Base-by-base conservation (phyloP, 2,329 filamentous ascomycete genomes). In the Fusarium zealandicum region DNA sequence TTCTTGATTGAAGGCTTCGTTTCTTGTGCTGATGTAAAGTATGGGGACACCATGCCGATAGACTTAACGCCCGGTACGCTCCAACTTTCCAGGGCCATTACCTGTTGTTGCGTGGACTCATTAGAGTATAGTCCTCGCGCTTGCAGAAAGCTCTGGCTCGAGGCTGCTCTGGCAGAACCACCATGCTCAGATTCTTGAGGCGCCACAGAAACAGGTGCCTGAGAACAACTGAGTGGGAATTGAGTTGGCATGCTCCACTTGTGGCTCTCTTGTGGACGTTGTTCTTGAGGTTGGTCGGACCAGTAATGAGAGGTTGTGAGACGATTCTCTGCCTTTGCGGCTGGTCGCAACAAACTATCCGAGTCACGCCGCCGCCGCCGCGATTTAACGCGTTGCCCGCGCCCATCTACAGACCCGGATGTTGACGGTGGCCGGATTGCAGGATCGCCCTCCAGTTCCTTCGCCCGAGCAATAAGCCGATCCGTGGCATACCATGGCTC, bases 401-500 rank as follows among this genome's bases (percentile, higher is more conserved):
- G 17, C 28, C 38, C n/a, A 31, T 39, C 30, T 30, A 37, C 13
- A 36, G 43, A 48, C 31, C 36, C 37, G 33, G 41, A 22, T 37
- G 46, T 45, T n/a, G 44, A 39, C 20, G 65, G 56, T 20, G 61
- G 51, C 28, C 31, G 48, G 40, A 58, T 59, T 30, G 57, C 47
- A 6, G 64, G 41, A 35, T 70, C 62, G 17, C 39, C 47, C 49
- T 70, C 68, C 9, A 73, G 59, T 17, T 57, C 57, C 57, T 66
- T 69, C 10, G 69, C 71, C 32, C 61, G 56, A 18, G 63, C 55
- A 43, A 76, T 75, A 16, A 74, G 59, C 20, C 70, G 65, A 48
- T 76, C 75, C 4, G 75, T 76, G 39, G 69, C 59, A 22, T 55
- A 64, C 75, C 74, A 76, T 5, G 69, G 63, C 14, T 57, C 45